Base-by-base conservation (phyloP, 2,329 filamentous ascomycete species). In the Fusarium sp. region DNA sequence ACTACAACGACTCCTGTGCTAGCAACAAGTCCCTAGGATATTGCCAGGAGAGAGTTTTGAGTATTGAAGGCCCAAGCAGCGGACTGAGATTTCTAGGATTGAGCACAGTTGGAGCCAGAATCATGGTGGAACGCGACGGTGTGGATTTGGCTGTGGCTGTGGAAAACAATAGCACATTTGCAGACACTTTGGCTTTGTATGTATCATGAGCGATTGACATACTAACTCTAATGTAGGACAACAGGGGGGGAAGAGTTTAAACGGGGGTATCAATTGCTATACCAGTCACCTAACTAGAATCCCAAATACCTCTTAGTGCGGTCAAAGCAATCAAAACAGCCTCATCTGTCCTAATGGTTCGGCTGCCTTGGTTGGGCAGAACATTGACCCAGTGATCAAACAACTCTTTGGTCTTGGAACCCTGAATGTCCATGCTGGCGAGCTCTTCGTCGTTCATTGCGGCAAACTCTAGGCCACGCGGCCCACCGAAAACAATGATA, bases 321-420 rank as follows among this genome's bases (percentile, higher is more conserved):
- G 90, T 91, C 76, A 97, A 78, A 0, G 90, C 92, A 75, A 96
- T 88, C 81, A 92, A 92, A 19, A 97, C 80, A 2, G 93, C 93
- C 80, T 97, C 94, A 73, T 97, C 93, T 0, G 93, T 96, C 65
- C 92, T 83, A 65, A 97, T 95, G 2, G 90, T 94, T 73, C 93
- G 84, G 76, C 92, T 95, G 1, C 93, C 93, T 78, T 97, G 94
- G 2, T 89, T 88, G 5, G 93, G 92, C 68, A 94, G 84, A 44
- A 96, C 85, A 77, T 97, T 93, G 19, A 97, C 84, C 93, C 93
- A 97, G 71, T 90, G 85, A 78, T 97, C 94, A 76, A 97, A 97
- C 51, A 95, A 77, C 69, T 93, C 88, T 69, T 84, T 87, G 9
- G 90, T 90, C 65, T 88, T 89, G 24, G 84, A 83, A 34, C 89